Percentiles rank a stretch among this genome's conserved stretches.
phyloP scores from a whole-genome alignment of 805 yeast genomes.

The Metschnikowia arizonensis region DNA sequence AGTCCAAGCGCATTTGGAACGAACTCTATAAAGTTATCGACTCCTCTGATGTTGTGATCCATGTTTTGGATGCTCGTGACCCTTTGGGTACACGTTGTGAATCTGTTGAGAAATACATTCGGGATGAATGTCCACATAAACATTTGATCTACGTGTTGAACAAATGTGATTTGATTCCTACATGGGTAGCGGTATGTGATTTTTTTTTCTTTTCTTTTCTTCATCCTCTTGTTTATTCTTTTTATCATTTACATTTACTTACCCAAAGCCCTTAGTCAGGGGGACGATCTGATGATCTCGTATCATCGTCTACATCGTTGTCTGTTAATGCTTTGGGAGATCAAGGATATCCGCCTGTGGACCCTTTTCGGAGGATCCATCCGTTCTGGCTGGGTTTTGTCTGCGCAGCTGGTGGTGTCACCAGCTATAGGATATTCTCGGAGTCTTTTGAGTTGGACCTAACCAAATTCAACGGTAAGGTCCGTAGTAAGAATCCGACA shows the following conservation, averaged over 20 bases:
- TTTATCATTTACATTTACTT: conserved; percentile 5
- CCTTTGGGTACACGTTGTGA: conserved; percentile 95
- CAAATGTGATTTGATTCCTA: conserved; percentile 97
- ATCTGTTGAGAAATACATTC: conserved; percentile 87
- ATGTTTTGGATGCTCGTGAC: conserved; percentile 95
- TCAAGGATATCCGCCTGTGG: conserved; percentile 54
- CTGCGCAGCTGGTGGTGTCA: conserved; percentile 36
- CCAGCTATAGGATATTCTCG: conserved; percentile 44
- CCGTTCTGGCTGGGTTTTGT: conserved; percentile 38
- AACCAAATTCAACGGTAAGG: conserved; percentile 32
- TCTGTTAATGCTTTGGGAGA: conserved; percentile 99
- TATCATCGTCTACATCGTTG: conserved; percentile 38
- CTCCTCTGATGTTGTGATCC: conserved; percentile 95
- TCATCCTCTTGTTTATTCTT: not conserved
- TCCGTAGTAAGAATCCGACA: conserved; percentile 94
- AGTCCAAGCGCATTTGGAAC: conserved; percentile 97
- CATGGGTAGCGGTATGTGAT: conserved; percentile 97
- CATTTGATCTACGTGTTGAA: conserved; percentile 91
- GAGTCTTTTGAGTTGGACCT: conserved; percentile 83
- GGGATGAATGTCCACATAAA: conserved; percentile 93
- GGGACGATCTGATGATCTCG: conserved; percentile 39
- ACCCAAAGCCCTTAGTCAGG: conserved; percentile 91
- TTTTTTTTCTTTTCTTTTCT: conserved; percentile 4
- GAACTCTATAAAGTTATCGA: conserved; percentile 95
- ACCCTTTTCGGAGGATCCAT: conserved; percentile 38